Conservation (phyloP, 345 rosid species). For the Zanthoxylum bungeanum region DNA sequence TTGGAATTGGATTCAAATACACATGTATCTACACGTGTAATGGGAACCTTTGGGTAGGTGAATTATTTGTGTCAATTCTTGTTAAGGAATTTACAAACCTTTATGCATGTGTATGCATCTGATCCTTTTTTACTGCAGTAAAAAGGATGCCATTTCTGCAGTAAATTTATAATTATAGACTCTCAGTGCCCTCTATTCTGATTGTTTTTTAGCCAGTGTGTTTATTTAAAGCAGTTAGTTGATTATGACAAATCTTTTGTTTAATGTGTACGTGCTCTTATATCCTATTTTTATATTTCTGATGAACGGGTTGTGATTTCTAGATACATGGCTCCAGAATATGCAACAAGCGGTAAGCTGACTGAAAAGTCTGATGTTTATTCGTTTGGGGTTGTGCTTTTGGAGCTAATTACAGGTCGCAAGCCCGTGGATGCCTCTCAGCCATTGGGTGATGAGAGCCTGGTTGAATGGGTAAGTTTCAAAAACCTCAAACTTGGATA, state of each 20-base stretch:
- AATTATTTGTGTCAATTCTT: slow-evolving; percentile 4
- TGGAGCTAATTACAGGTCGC: slow-evolving; percentile 95
- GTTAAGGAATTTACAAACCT: not conserved
- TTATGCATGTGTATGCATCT: not conserved
- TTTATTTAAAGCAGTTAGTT: not conserved
- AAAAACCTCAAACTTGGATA: not conserved
- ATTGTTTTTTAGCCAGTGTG: not conserved
- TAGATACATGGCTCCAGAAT: slow-evolving; percentile 99
- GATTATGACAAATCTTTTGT: not conserved
- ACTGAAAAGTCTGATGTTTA: slow-evolving; percentile 96
- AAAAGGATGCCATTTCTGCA: not conserved
- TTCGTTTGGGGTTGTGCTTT: slow-evolving; percentile 91
- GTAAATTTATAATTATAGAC: too few relatives aligned
- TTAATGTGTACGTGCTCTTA: not conserved
- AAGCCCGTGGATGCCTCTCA: slow-evolving; percentile 92
- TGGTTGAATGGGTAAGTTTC: slow-evolving; percentile 90
- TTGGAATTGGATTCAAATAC: slow-evolving; percentile 84
- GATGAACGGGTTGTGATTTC: slow-evolving; percentile 10
- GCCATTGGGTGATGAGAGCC: slow-evolving; percentile 96
- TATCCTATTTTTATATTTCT: slow-evolving; percentile 12
- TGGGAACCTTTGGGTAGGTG: slow-evolving; percentile 97
- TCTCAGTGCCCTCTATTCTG: not conserved
- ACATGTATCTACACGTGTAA: slow-evolving; percentile 90
- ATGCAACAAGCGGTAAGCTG: slow-evolving; percentile 93
- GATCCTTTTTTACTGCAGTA: not conserved